Evolutionary conservation across 23 red algal species (phyloP), one percentile per base, ranked within the genome.

Genomic region (Agarophyton chilense): DNA sequence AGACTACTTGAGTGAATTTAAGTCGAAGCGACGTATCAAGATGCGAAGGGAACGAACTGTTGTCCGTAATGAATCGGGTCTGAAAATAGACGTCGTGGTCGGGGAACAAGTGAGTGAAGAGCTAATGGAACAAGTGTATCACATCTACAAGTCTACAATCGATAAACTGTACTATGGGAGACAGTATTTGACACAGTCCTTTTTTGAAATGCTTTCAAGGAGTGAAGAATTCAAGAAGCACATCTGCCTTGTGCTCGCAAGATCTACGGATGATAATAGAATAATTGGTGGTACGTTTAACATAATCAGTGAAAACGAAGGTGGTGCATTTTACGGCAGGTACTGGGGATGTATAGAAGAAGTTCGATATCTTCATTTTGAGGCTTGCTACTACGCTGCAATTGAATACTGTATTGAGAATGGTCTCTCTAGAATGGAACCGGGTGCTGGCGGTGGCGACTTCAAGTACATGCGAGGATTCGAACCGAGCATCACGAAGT

Each of bases 321-420:
- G 82, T 1, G 86, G 91, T 36, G 74, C 80, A 1, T 94, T 98
- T n/a, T 94, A 82, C 79, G 96, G 96, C 35, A 78, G 96, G 34
- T 98, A 98, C 76, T 98, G 96, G 96, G 96, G 96, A 3, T 83
- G 87, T 46, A 29, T 92, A 12, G 84, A 91, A 81, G 83, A 94
- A n/a, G 78, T 92, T 21, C 84, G 83, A 13, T 76, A 74, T 72
- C 47, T 94, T 22, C 96, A 98, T 74, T 98, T 98, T 86, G 96
- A 98, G 70, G 43, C 84, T 22, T 98, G 96, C 84, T 98, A 98
- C 65, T 94, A 91, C 68, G 86, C 84, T 35, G 64, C 91, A 32
- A 84, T 98, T 51, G 96, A 98, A 63, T 92, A 89, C 45, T 83
- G 74, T 62, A 94, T 94, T 66, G 78, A 81, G 46, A 54, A 64